These are phyloP conservation scores for Suhomyces panamericanus DNA, from an alignment of 1,139 yeast genomes.

Conservation along the genomic window DNA sequence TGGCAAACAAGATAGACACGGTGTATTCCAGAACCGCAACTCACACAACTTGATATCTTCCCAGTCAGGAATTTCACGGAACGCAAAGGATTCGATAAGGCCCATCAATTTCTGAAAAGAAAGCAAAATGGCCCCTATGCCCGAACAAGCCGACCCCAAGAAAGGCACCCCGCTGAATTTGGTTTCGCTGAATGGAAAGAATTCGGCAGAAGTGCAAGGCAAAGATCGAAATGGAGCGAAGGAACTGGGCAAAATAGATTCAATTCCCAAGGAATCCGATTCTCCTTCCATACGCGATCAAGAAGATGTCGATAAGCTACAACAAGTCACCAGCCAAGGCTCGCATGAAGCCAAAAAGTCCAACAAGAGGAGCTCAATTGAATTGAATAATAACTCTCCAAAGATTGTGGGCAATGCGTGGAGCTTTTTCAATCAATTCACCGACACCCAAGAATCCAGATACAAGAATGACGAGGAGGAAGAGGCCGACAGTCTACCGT, in stretches of 20 bases:
- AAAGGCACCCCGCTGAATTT: neutral
- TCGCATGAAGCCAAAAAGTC: neutral
- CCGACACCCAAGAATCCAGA: conserved; percentile 29
- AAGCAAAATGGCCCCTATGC: neutral
- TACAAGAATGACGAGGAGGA: conserved; percentile 31
- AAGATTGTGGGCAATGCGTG: conserved; percentile 31
- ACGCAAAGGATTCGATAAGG: neutral
- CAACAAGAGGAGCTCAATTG: conserved; percentile 7
- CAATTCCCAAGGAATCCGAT: neutral
- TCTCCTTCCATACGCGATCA: neutral
- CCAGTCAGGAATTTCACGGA: neutral
- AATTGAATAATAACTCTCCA: conserved; percentile 18
- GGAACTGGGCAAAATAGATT: neutral
- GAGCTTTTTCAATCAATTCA: conserved; percentile 24
- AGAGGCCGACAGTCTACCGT: conserved; percentile 15
- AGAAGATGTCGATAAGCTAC: conserved; percentile 1
- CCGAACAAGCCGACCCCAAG: neutral
- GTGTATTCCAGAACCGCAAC: neutral
- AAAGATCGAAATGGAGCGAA: neutral
- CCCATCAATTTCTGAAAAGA: neutral
- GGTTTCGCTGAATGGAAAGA: neutral
- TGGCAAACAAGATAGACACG: neutral
- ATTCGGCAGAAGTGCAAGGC: neutral
- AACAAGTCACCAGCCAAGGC: neutral
- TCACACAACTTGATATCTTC: neutral